Percentiles rank a stretch among this genome's conserved stretches.
These are phyloP conservation scores for Chloris gayana DNA, from an alignment of 176 grass and related monocot species.

Conservation along the genomic window DNA sequence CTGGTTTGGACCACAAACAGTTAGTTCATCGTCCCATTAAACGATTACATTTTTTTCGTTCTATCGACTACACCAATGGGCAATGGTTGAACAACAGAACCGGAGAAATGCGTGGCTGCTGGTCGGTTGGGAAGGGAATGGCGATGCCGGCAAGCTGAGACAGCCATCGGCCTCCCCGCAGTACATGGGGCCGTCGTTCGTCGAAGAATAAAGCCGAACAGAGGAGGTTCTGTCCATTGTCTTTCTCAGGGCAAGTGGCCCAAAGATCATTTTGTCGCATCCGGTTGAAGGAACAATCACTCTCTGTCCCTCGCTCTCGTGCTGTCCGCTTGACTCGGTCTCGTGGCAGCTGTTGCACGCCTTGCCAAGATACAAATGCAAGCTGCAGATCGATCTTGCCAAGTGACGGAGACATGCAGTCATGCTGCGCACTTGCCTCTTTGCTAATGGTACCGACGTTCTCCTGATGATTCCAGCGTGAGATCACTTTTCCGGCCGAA, in stretches of 20 bases:
- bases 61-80: not conserved
- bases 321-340: constrained; percentile 20
- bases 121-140: not conserved
- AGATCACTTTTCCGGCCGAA: not conserved
- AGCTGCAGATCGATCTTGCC: not conserved
- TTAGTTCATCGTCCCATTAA: not conserved
- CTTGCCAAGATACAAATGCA: not conserved
- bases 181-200: too few species aligned
- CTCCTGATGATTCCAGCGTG: not conserved
- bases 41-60: too few species aligned
- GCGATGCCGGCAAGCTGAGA: too few species aligned
- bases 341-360: not conserved
- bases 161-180: too few species aligned
- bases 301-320: not conserved
- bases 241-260: not conserved
- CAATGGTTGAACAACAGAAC: not conserved
- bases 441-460: not conserved
- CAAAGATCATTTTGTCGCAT: not conserved
- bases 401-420: not conserved
- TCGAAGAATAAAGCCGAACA: not conserved
- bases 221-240: not conserved
- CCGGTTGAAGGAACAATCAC: not conserved
- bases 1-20: not conserved
- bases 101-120: not conserved
- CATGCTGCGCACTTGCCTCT: not conserved